Conservation (phyloP, 2,329 filamentous ascomycete genomes). For the Colletotrichum brevisporum region DNA sequence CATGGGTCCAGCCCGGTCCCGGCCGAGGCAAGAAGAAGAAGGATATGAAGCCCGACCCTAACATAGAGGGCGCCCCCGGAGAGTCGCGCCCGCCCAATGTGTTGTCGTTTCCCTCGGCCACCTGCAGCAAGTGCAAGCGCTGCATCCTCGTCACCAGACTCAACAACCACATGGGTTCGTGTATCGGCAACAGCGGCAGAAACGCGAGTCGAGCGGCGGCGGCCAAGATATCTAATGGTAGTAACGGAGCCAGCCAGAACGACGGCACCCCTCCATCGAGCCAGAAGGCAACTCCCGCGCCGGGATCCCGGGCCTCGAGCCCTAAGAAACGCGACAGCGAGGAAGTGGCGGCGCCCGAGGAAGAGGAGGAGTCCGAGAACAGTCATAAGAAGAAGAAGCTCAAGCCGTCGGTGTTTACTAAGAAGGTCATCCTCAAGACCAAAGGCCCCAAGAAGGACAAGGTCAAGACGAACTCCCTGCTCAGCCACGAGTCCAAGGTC, state of each 20-base stretch:
- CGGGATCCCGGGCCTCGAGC: slow-evolving; percentile 67
- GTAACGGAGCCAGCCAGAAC: slow-evolving; percentile 62
- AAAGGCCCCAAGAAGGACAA: slow-evolving; percentile 70
- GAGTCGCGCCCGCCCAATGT: slow-evolving; percentile 73
- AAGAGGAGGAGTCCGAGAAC: slow-evolving; percentile 65
- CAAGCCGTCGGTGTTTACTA: slow-evolving; percentile 62
- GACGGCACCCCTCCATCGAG: slow-evolving; percentile 73
- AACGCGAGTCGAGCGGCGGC: slow-evolving; percentile 74
- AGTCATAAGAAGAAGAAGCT: slow-evolving; percentile 72
- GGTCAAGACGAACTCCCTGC: slow-evolving; percentile 63
- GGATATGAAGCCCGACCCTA: slow-evolving; percentile 73
- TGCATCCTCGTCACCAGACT: slow-evolving; percentile 76
- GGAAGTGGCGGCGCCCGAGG: slow-evolving; percentile 62
- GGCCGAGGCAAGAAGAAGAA: slow-evolving; percentile 85
- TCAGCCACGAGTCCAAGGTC: slow-evolving; percentile 64
- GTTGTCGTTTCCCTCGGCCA: slow-evolving; percentile 75
- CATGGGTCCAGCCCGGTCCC: slow-evolving; percentile 80
- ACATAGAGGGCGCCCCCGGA: slow-evolving; percentile 60
- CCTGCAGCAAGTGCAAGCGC: slow-evolving; percentile 77
- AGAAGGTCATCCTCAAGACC: slow-evolving; percentile 70
- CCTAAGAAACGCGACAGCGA: slow-evolving; percentile 71
- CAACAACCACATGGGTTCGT: slow-evolving; percentile 78
- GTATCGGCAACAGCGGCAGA: slow-evolving; percentile 75
- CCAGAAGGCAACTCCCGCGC: slow-evolving; percentile 72
- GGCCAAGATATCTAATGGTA: slow-evolving; percentile 74